Evolutionary conservation across 2,329 filamentous ascomycete genomes (phyloP).

Genomic region (Talaromyces marneffei): DNA sequence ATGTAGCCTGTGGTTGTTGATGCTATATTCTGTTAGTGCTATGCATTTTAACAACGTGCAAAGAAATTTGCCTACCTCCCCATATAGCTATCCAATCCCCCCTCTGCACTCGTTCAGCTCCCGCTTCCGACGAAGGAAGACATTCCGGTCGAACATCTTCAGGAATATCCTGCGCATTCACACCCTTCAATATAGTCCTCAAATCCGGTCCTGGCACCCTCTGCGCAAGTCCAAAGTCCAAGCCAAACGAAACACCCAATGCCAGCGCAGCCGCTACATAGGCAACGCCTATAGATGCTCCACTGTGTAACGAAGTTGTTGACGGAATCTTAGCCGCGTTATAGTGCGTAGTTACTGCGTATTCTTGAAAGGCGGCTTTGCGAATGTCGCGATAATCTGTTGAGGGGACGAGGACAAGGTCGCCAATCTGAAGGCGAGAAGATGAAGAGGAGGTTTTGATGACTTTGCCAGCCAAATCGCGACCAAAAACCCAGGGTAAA

Average conservation of each 20-base stretch:
- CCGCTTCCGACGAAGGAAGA: conserved; percentile 45
- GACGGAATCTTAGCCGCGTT: conserved; percentile 60
- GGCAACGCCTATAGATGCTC: conserved; percentile 62
- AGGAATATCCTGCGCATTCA: conserved; percentile 48
- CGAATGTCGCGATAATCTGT: conserved; percentile 68
- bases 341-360: conserved; percentile 58
- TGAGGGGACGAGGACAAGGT: conserved; percentile 49
- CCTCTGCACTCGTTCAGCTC: conserved; percentile 48
- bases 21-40: conserved; percentile 28
- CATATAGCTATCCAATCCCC: conserved; percentile 70
- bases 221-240: conserved; percentile 49
- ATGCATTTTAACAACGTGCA: neutral
- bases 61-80: conserved; percentile 50
- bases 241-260: conserved; percentile 63
- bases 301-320: conserved; percentile 48
- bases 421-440: conserved; percentile 52
- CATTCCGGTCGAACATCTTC: conserved; percentile 60
- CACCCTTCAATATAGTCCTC: neutral
- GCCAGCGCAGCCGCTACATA: conserved; percentile 64
- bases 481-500: conserved; percentile 63
- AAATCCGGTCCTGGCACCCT: conserved; percentile 11
- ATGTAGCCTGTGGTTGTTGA: conserved; percentile 66
- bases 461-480: conserved; percentile 63
- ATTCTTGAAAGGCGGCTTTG: conserved; percentile 68
- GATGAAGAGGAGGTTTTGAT: conserved; percentile 41